phyloP scores from a whole-genome alignment of 805 yeast species.

The Nakazawaea wyomingensis region DNA sequence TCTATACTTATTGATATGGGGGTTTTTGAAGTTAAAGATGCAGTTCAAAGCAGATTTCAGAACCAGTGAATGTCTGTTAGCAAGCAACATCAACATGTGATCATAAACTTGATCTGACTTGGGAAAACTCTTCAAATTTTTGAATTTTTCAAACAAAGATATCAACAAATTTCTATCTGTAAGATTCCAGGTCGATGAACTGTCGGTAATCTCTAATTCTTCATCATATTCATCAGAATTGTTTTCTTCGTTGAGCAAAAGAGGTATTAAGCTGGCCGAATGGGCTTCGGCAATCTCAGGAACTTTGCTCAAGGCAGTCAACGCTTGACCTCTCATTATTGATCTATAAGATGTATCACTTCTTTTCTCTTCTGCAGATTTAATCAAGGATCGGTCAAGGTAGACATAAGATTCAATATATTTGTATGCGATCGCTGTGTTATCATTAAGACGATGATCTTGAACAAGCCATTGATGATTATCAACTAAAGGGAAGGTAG shows the following conservation, averaged over 20 bases:
- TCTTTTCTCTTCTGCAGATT: slow-evolving; percentile 29
- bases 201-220: slow-evolving; percentile 14
- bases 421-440: slow-evolving; percentile 25
- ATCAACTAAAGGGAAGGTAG: background rate
- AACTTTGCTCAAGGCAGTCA: slow-evolving; percentile 51
- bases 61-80: slow-evolving; percentile 53
- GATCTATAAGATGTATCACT: slow-evolving; percentile 35
- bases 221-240: slow-evolving; percentile 18
- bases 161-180: slow-evolving; percentile 56
- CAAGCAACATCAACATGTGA: slow-evolving; percentile 49
- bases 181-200: slow-evolving; percentile 32
- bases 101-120: slow-evolving; percentile 48
- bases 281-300: slow-evolving; percentile 69
- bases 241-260: slow-evolving; percentile 36
- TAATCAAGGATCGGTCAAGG: slow-evolving; percentile 32
- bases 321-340: slow-evolving; percentile 47
- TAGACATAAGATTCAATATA: slow-evolving; percentile 29
- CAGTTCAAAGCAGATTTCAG: slow-evolving; percentile 73
- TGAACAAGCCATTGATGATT: slow-evolving; percentile 35
- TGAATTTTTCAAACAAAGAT: slow-evolving; percentile 59
- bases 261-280: slow-evolving; percentile 51
- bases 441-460: slow-evolving; percentile 40
- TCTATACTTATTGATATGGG: slow-evolving; percentile 56
- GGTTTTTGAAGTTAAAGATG: slow-evolving; percentile 57
- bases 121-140: slow-evolving; percentile 50